These are phyloP conservation scores for Gossypium gossypioides DNA, from an alignment of 441 rosid species.

Conservation along the genomic window DNA sequence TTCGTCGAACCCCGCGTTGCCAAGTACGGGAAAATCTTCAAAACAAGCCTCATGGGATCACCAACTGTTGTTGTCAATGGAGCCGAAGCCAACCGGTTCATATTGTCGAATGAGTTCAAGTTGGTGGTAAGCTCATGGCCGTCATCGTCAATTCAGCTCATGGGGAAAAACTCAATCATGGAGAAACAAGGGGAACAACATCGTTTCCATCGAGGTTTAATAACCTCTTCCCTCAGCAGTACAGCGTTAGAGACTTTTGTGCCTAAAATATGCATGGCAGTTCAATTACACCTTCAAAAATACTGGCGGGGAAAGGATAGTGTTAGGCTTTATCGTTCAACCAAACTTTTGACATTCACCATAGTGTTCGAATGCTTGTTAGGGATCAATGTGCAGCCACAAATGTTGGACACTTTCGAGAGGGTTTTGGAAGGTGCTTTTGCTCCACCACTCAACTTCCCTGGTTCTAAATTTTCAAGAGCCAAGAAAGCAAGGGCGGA, in stretches of 20 bases:
- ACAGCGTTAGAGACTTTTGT: constrained; percentile 35
- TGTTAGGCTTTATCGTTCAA: constrained; percentile 37
- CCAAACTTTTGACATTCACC: constrained; percentile 42
- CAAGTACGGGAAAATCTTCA: constrained; percentile 51
- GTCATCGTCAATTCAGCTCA: constrained; percentile 53
- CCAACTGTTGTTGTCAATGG: constrained; percentile 56
- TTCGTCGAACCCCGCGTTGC: constrained; percentile 43
- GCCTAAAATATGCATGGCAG: constrained; percentile 39
- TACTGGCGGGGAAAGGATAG: constrained; percentile 38
- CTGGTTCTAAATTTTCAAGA: constrained; percentile 39
- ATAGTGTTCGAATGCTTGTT: constrained; percentile 53
- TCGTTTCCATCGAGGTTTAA: constrained; percentile 32
- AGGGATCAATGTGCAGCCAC: constrained; percentile 40
- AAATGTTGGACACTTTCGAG: constrained; percentile 40
- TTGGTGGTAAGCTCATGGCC: constrained; percentile 76
- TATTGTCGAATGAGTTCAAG: constrained; percentile 59
- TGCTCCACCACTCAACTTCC: constrained; percentile 37
- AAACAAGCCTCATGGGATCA: constrained; percentile 59
- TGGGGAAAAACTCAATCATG: constrained; percentile 63
- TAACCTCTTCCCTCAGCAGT: constrained; percentile 32
- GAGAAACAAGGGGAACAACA: constrained; percentile 53
- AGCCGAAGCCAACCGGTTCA: constrained; percentile 49
- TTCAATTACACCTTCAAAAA: constrained; percentile 32
- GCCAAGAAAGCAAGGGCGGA: constrained; percentile 51
- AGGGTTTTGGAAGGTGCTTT: constrained; percentile 63